Evolutionary conservation across 352 stramenopile species (phyloP).

Genomic region (Hyaloperonospora arabidopsidis): DNA sequence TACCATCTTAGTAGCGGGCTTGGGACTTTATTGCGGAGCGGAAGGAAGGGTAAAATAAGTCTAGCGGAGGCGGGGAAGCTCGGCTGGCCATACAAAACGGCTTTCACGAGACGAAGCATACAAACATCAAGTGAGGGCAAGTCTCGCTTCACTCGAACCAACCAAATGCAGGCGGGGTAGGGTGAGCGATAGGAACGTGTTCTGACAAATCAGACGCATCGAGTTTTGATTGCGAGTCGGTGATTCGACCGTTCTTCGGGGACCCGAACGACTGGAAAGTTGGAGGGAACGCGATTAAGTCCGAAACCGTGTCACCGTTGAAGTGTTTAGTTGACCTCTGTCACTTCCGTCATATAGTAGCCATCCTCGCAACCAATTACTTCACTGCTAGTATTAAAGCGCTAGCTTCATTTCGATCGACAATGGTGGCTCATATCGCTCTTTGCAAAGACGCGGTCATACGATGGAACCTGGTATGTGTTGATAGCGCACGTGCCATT

Average conservation of each 20-base stretch:
- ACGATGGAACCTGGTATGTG: no score
- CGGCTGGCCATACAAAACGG: constrained; percentile 52
- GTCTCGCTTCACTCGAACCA: constrained; percentile 54
- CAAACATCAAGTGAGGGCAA: constrained; percentile 51
- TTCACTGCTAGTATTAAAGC: no score
- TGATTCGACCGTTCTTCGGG: constrained; percentile 9
- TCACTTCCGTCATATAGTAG: no score
- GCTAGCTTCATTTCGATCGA: no score
- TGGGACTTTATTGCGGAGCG: constrained; percentile 82
- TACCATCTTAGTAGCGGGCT: constrained; percentile 82
- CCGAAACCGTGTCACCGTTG: no score
- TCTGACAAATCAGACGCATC: constrained; percentile 12
- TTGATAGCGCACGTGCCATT: no score
- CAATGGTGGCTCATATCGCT: no score
- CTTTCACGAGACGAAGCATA: constrained; percentile 37
- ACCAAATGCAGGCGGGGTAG: constrained; percentile 42
- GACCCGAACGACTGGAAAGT: no score
- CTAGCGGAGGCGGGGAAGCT: constrained; percentile 28
- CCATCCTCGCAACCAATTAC: no score
- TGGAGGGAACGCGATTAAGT: no score
- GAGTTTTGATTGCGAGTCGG: not conserved
- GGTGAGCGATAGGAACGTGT: not conserved
- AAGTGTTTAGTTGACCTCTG: no score
- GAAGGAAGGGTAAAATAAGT: constrained; percentile 85
- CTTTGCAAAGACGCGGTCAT: no score